Base-by-base conservation (phyloP, 345 rosid species). In the Clarkia xantiana region DNA sequence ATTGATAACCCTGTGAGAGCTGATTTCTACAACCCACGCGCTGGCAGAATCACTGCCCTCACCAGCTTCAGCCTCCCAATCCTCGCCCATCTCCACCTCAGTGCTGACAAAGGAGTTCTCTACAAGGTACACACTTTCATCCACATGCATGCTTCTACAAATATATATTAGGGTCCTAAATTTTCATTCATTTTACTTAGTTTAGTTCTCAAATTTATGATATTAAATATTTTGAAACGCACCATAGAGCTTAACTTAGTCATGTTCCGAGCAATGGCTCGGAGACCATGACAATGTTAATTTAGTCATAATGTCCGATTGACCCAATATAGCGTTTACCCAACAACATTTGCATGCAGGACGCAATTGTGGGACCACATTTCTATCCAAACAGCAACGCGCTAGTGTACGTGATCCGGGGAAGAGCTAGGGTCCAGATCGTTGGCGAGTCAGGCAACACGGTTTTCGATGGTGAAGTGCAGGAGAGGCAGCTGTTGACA, bases 21-120 rank as follows among this genome's bases (percentile, higher is more conserved):
- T 0, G 91, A 79, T 48, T 25, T 73, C 11, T 85, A 63, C 48
- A 79, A 75, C 71, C 76, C 85, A 14, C 67, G 73, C 6, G 79
- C 67, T 0, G 95, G 85, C 2, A 71, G 83, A 22, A 60, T 80
- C 64, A 66, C 72, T 55, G 68, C 71, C 51, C 45, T 75, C 29
- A 74, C 76, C 62, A 66, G 80, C 65, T 57, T 46, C 16, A 69
- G 65, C 40, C 78, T 82, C 53, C 94, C 86, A 18, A 39, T 80
- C 59, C 80, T 83, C 57, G 42, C 53, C 3, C 2, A 0, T 51
- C 67, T 82, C 52, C 68, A 69, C 25, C 86, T 82, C 61, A 74
- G 78, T 38, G 77, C 77, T 1, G 59, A 74, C 55, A 69, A 71
- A 48, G 86, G 77, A 11, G 50, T 59, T 29, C 79, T 75, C 44